Evolutionary conservation across 768 basidiomycete genomes (phyloP), one percentile per base, ranked within the genome.

Genomic region (Boletus vermiculosoides): DNA sequence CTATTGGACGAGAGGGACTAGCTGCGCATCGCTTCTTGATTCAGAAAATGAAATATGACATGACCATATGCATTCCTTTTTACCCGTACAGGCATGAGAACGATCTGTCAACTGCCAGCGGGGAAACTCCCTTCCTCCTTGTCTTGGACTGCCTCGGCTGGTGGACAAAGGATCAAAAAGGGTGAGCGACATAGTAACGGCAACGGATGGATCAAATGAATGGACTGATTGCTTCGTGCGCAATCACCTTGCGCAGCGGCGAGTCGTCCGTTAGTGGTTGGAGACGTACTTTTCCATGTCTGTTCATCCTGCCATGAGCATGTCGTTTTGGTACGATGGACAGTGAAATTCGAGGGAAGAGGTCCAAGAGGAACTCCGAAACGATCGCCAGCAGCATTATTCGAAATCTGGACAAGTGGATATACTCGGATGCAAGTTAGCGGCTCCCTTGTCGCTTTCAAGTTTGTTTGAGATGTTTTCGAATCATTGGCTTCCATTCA

Each of bases 1-100:
- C 53, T 30, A 63, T 66, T 66, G 61, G 61, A 33, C 31, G 50
- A 33, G 28, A 9, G 5, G 16, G 39, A 28, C 15, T 18, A 18
- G 25, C 13, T 45, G n/a, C 23, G 5, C 5, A 11, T 12, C 25
- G 25, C 6, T 18, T 10, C 25, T 10, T 15, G 25, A 34, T 41
- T 23, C 42, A 22, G n/a, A 40, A 45, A 18, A 20, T 10, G 45
- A 20, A 16, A 36, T 40, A 39, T 33, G 23, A 16, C 16, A 22
- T 12, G 41, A 23, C 25, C 45, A n/a, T 57, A 41, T 40, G 25
- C 30, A 48, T 34, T 37, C 41, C 13, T 23, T 13, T 4, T 37
- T 30, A 18, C 33, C 45, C 33, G 15, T 18, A 20, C n/a, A 42
- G 13, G n/a, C 18, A 25, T 42, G 13, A 10, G 34, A 18, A 15